phyloP scores from a whole-genome alignment of 176 grass and related monocot genomes.

The Eleusine indica region DNA sequence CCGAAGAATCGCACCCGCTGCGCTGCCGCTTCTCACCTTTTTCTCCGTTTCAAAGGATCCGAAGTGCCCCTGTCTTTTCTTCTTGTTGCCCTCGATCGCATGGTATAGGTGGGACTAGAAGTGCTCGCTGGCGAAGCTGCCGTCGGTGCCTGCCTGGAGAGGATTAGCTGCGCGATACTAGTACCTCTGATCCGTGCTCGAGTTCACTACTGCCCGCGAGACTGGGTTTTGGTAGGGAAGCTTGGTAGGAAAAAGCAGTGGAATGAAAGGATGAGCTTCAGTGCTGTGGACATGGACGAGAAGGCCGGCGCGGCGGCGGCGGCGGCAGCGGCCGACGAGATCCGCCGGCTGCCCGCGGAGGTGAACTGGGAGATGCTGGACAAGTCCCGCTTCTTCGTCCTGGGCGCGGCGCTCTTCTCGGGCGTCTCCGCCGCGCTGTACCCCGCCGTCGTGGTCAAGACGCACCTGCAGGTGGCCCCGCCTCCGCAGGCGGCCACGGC shows the following conservation, averaged over 20 bases:
- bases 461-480: conserved; percentile 78
- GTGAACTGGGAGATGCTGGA: conserved; percentile 99
- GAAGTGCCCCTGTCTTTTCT: neutral
- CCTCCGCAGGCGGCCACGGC: conserved; percentile 50
- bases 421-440: conserved; percentile 90
- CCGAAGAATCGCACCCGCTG: conserved; percentile 35
- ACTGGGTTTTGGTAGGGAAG: neutral
- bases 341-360: conserved; percentile 65
- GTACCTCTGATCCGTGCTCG: conserved; percentile 5
- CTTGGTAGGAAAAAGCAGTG: neutral
- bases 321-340: conserved; percentile 31
- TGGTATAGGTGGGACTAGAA: neutral
- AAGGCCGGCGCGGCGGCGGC: conserved; percentile 38
- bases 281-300: conserved; percentile 59
- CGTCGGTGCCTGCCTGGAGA: neutral
- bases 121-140: neutral
- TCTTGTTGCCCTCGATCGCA: neutral
- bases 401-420: conserved; percentile 88
- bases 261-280: conserved; percentile 67
- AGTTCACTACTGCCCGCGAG: neutral
- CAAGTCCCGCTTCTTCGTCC: conserved; percentile 95
- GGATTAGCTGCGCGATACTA: neutral
- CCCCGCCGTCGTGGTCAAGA: conserved; percentile 94
- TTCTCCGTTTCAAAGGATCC: neutral
- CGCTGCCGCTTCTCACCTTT: conserved; percentile 17